phyloP scores from a whole-genome alignment of 306 rosid species.

The Hippophae tibetana region DNA sequence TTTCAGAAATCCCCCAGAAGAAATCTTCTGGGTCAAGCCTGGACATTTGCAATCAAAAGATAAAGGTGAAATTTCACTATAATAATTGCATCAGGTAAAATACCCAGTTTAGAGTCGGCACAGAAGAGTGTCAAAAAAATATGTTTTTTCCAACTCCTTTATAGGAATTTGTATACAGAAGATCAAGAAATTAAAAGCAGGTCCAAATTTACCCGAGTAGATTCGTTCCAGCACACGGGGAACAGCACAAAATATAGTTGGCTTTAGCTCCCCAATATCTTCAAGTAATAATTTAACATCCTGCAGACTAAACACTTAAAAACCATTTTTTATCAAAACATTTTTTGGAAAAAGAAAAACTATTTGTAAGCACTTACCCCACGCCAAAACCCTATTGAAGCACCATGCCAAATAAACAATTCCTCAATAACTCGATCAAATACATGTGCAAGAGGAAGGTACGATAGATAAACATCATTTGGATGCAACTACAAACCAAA shows the following conservation, averaged over 20 bases:
- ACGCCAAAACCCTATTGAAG: conserved; percentile 95
- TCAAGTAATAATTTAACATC: conserved; percentile 82
- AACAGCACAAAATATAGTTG: conserved; percentile 89
- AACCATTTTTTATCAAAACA: conserved; percentile 12
- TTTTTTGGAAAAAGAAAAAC: conserved; percentile 1
- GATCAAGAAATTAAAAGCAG: conserved; percentile 4
- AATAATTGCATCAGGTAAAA: background rate
- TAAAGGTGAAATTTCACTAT: conserved; percentile 1
- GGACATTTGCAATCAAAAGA: conserved; percentile 16
- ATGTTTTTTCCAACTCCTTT: background rate
- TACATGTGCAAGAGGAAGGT: conserved; percentile 92
- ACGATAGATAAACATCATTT: conserved; percentile 75
- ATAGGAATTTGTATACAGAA: background rate
- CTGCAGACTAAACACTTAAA: conserved; percentile 32
- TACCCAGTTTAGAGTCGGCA: conserved; percentile 4
- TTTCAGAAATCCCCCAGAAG: conserved; percentile 65
- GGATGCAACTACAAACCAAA: conserved; percentile 40
- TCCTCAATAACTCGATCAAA: conserved; percentile 97
- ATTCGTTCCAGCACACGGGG: conserved; percentile 95
- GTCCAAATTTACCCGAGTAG: conserved; percentile 44
- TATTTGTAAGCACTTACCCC: conserved; percentile 54
- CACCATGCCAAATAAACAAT: conserved; percentile 76
- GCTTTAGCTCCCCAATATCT: conserved; percentile 86
- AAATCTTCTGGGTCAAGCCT: conserved; percentile 79
- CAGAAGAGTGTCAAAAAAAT: conserved; percentile 7